Evolutionary conservation across 768 basidiomycete genomes (phyloP), one percentile per base, ranked within the genome.

Genomic region (Paxillus ammoniavirescens): DNA sequence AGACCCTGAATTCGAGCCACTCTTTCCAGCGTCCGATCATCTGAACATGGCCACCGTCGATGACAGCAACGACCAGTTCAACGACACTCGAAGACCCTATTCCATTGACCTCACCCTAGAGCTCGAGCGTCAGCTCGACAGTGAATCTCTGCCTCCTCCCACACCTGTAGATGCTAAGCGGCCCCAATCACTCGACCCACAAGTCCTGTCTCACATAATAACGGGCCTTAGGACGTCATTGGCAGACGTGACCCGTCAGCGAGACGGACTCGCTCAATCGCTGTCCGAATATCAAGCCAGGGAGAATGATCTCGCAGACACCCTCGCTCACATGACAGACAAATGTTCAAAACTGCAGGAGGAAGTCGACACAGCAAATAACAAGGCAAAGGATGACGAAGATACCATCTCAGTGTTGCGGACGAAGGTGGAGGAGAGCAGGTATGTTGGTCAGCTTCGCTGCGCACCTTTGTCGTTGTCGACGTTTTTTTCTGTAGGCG

Each of bases 391-490:
- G 54, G 90, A 92, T 44, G 86, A 91, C 51, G 89, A 89, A 62
- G 84, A 91, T 55, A 84, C 88, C 36, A 89, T 93, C 45, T 70
- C 75, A 3, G 72, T 93, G 69, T 73, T 93, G 47, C 80, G 91
- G 35, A 77, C 82, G n/a, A 93, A 92, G 67, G 89, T 93, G 3
- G 91, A 93, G 62, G 91, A 93, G 69, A 91, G 89, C 77, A 80
- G 91, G 90, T 89, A 61, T 18, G 80, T 59, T 64, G 14, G 36
- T 46, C 50, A 44, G 18, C 31, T 18, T 41, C 28, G 37, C 1
- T 8, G 10, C 30, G n/a, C 28, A 21, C 35, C 3, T 18, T 49
- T 18, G 46, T 36, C 42, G 10, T 53, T 52, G 26, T 46, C 50
- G 53, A 60, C 31, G 35, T 36, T 40, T 42, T 8, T 23, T 26